phyloP scores from a whole-genome alignment of 2,329 filamentous ascomycete species.

The Phialocephala sp. region DNA sequence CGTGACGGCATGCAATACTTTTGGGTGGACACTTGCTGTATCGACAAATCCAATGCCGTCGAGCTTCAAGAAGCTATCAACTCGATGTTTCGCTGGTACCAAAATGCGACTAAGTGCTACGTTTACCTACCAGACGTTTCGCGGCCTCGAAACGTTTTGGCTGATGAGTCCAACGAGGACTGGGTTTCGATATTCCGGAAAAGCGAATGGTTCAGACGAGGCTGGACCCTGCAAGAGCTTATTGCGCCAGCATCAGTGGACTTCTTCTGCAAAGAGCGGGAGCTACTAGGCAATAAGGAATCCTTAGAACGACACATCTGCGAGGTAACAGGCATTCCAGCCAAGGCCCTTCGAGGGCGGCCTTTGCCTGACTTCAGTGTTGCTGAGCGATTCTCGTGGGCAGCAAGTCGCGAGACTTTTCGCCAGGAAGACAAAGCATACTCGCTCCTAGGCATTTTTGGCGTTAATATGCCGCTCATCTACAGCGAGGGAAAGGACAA shows the following conservation, averaged over 20 bases:
- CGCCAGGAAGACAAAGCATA: conserved; percentile 51
- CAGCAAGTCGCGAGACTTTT: conserved; percentile 44
- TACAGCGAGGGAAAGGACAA: conserved; percentile 47
- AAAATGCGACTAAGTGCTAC: conserved; percentile 13
- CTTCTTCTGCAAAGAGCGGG: conserved; percentile 31
- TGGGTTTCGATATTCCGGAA: conserved; percentile 13
- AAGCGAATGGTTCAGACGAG: conserved; percentile 17
- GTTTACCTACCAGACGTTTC: conserved; percentile 16
- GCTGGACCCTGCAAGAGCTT: conserved; percentile 33
- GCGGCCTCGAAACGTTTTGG: neutral
- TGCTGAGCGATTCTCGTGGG: conserved; percentile 46
- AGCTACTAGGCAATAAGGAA: conserved; percentile 29
- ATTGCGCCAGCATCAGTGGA: conserved; percentile 10
- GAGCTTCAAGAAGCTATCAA: conserved; percentile 5
- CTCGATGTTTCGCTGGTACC: conserved; percentile 19
- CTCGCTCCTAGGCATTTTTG: conserved; percentile 51
- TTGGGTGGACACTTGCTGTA: conserved; percentile 25
- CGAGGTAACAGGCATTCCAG: conserved; percentile 30
- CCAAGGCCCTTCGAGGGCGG: conserved; percentile 27
- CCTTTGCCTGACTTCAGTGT: conserved; percentile 26
- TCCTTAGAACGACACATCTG: conserved; percentile 30
- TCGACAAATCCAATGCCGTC: conserved; percentile 14
- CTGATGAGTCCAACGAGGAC: neutral
- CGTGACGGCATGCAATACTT: conserved; percentile 21
- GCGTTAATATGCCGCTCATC: conserved; percentile 50